Conservation (phyloP, 345 rosid species). For the Citrus reticulata region DNA sequence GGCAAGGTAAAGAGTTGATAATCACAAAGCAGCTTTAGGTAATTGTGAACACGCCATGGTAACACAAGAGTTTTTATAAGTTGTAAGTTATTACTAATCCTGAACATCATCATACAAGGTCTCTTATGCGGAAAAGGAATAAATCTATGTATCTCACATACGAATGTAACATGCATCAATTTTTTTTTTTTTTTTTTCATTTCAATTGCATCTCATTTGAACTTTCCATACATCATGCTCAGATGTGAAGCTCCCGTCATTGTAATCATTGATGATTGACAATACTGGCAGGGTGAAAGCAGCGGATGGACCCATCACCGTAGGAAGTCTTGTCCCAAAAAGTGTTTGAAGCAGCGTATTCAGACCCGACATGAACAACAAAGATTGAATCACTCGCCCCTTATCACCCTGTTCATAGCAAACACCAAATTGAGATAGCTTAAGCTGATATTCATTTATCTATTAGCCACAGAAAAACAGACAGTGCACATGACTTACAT, state of each 20-base stretch:
- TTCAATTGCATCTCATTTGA: not conserved
- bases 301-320: constrained; percentile 87
- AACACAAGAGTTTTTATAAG: not conserved
- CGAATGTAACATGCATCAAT: not conserved
- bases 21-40: not conserved
- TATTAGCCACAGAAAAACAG: not conserved
- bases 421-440: constrained; percentile 15
- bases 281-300: constrained; percentile 73
- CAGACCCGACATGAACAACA: constrained; percentile 88
- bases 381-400: constrained; percentile 75
- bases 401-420: constrained; percentile 65
- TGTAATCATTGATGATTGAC: constrained; percentile 72
- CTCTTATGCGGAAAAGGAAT: not conserved
- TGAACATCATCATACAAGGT: not conserved
- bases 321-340: constrained; percentile 85
- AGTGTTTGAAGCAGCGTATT: constrained; percentile 89
- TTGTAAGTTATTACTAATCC: not conserved
- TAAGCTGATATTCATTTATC: not conserved
- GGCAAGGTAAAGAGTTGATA: not conserved
- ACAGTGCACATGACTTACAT: constrained; percentile 42
- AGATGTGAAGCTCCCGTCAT: constrained; percentile 37
- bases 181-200: not conserved
- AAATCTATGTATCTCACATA: not conserved
- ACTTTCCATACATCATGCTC: constrained; percentile 56
- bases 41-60: not conserved